Base-by-base conservation (phyloP, 495 filamentous ascomycete species). In the Aspergillus wentii region DNA sequence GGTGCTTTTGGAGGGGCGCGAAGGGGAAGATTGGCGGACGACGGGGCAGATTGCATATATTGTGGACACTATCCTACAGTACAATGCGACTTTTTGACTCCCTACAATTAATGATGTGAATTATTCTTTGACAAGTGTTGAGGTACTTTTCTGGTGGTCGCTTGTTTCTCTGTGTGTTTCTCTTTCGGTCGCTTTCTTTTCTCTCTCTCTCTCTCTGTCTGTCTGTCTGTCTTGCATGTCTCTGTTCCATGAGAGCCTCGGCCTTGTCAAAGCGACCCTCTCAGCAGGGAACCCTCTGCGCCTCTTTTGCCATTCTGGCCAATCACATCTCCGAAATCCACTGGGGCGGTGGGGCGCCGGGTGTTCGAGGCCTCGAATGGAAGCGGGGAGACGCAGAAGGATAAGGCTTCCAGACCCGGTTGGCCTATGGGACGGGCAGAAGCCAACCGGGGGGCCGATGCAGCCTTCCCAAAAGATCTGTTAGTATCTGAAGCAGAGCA, bases 231-330 rank as follows among this genome's bases (percentile, higher is more conserved):
- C 25, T 13, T 28, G 25, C 2, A 2, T 28, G 13, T 28, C 25
- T 33, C 30, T 43, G 51, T 48, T 54, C 59, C 41, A 62, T 54
- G 51, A 43, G 51, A 58, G 59, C 56, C 56, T 57, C 56, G 56
- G 48, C 51, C 51, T 38, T 41, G 17, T 38, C n/a, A 42, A 30
- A 44, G 32, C 41, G 42, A 39, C 43, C 36, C 35, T 23, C 35
- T 44, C 36, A 43, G 14, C 34, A 41, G 38, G 38, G 30, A 44
- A 45, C 18, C 30, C 40, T 28, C 38, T 25, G 48, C 43, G 38
- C 51, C 46, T 47, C 46, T 34, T 18, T 41, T 43, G 29, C 13
- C 11, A 18, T 13, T 20, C 19, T 9, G 25, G 8, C 46, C 42
- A 44, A 54, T 49, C 31, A 46, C 17, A 8, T 8, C 14, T 17